Evolutionary conservation across 495 filamentous ascomycete genomes (phyloP).

Genomic region (Opeltia flavorubescens): DNA sequence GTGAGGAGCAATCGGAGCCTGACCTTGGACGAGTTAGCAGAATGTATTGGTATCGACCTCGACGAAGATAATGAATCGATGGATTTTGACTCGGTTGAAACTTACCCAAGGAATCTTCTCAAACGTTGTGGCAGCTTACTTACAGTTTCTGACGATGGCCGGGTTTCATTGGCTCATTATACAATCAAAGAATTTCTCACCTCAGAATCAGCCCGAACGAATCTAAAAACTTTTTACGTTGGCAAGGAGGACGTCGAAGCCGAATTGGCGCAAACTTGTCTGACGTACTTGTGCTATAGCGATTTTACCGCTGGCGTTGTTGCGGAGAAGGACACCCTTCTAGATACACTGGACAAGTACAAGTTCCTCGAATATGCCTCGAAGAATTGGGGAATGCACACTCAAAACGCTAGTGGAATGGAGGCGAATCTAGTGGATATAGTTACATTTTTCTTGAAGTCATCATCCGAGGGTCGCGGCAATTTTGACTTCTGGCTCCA

Average conservation of each 20-base stretch:
- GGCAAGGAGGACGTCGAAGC: neutral
- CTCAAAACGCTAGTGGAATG: neutral
- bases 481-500: constrained; percentile 1
- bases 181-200: neutral
- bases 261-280: neutral
- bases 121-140: neutral
- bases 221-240: neutral
- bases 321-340: neutral
- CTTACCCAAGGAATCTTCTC: neutral
- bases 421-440: neutral
- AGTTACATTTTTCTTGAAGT: neutral
- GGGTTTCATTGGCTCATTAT: neutral
- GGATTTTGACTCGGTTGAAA: neutral
- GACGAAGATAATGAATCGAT: neutral
- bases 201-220: neutral
- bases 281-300: neutral
- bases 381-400: neutral
- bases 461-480: neutral
- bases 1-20: neutral
- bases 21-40: neutral
- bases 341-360: neutral
- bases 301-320: neutral
- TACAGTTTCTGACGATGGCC: neutral
- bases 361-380: neutral
- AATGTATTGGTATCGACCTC: constrained; percentile 1